Conservation (phyloP, 208 protist species). For the Leishmania arabica region DNA sequence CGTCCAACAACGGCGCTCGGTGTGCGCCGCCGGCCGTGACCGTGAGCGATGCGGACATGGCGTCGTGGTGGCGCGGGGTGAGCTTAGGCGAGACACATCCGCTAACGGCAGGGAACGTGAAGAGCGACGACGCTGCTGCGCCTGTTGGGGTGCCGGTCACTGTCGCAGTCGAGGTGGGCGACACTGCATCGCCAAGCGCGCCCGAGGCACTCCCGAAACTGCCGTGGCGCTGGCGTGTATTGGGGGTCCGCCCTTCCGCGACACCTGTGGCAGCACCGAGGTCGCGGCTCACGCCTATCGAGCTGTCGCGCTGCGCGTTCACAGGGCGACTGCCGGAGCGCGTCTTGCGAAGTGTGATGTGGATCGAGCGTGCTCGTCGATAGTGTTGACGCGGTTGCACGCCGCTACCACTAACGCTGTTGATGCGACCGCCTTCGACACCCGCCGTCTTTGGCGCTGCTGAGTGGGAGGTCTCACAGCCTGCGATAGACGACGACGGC, state of each 20-base stretch:
- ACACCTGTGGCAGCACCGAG: neutral
- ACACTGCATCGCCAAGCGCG: neutral
- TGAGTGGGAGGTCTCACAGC: neutral
- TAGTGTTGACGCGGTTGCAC: slow-evolving; percentile 1
- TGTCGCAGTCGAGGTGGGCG: neutral
- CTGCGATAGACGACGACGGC: neutral
- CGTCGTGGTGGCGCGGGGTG: slow-evolving; percentile 1
- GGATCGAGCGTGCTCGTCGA: slow-evolving; percentile 33
- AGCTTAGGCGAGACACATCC: slow-evolving; percentile 2
- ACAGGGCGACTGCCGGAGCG: slow-evolving; percentile 39
- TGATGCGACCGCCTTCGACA: neutral
- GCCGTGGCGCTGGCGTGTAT: slow-evolving; percentile 1
- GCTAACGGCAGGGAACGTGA: neutral
- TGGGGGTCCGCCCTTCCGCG: neutral
- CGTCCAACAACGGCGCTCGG: neutral
- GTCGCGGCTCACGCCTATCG: slow-evolving; percentile 3
- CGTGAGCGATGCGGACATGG: neutral
- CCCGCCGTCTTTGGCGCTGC: neutral
- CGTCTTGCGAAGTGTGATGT: slow-evolving; percentile 39
- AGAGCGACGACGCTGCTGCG: neutral
- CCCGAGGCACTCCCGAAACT: slow-evolving; percentile 1
- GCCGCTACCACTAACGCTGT: neutral
- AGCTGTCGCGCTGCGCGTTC: slow-evolving; percentile 18
- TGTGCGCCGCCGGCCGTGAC: neutral
- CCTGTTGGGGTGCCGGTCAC: neutral